Evolutionary conservation across 2,329 filamentous ascomycete species (phyloP).

Genomic region (Penicillium sp.): DNA sequence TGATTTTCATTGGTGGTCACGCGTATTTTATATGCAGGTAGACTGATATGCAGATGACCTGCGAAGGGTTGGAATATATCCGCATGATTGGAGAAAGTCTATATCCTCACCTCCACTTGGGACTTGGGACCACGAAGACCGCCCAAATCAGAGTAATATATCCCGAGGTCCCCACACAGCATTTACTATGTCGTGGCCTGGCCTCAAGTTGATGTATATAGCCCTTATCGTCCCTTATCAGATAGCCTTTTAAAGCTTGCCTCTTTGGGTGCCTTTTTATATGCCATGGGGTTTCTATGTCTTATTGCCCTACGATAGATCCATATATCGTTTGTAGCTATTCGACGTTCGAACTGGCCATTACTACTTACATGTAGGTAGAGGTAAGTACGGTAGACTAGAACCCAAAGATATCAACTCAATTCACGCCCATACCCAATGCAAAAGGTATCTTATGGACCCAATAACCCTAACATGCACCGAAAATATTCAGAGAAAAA

Average conservation of each 20-base stretch:
- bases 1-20: background rate
- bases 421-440: slow-evolving; percentile 7
- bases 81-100: background rate
- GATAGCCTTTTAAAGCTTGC: too few relatives aligned
- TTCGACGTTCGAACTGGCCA: too few relatives aligned
- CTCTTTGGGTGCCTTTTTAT: too few relatives aligned
- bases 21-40: background rate
- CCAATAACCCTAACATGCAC: background rate
- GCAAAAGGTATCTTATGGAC: slow-evolving; percentile 6
- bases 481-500: slow-evolving; percentile 9
- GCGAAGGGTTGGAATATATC: background rate
- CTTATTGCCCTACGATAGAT: too few relatives aligned
- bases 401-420: background rate
- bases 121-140: background rate
- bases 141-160: background rate
- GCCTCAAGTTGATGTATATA: background rate
- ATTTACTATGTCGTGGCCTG: background rate
- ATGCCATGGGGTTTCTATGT: too few relatives aligned
- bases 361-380: background rate
- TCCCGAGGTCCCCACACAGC: background rate
- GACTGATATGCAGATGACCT: background rate
- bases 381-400: background rate
- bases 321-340: too few relatives aligned
- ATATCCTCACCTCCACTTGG: background rate
- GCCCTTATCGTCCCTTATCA: background rate